Base-by-base conservation (phyloP, 192 early-diverging fungal genomes). In the Dissophora globulifera region DNA sequence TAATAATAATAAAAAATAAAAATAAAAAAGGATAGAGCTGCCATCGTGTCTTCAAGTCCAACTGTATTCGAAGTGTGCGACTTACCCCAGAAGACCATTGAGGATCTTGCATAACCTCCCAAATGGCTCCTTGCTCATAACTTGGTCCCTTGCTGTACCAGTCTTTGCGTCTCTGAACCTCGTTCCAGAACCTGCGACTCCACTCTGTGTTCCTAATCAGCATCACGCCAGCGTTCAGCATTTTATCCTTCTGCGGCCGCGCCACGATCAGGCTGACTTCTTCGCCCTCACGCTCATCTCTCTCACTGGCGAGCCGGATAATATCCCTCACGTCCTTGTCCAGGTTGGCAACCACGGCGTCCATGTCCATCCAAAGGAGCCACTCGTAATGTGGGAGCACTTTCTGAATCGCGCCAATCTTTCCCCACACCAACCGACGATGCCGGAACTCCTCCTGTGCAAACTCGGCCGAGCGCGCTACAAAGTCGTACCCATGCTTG, bases 321-420 rank as follows among this genome's bases (percentile, higher is more conserved):
- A 76, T 76, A 0, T 55, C 72, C 27, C 63, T 19, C 33, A 42
- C 47, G 52, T 76, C 72, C 52, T 67, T 48, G 8, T 62, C 62
- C 25, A 54, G 4, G 33, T 88, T 78, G 33, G 80, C 78, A 25
- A 88, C 62, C 0, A 88, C 82, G 3, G 86, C 84, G 62, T 88
- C 86, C 84, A 88, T 88, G 50, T 88, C 86, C 68, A 88, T 67
- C 86, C 86, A 88, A 20, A 88, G 81, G 13, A 88, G 15, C 86
- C 86, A 88, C 16, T 88, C 83, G 55, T 88, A 88, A 32, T 86
- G 81, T 0, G 86, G 86, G 1, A 88, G 48, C 1, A 78, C 62
- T 62, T 86, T 88, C 65, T 88, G 81, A 16, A 88, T 65, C 0
- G 59, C 83, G 40, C 84, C 84, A 47, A 88, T 70, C 50, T 88